These are phyloP conservation scores for Kazachstania taianensis DNA, from an alignment of 805 yeast species.

Conservation along the genomic window DNA sequence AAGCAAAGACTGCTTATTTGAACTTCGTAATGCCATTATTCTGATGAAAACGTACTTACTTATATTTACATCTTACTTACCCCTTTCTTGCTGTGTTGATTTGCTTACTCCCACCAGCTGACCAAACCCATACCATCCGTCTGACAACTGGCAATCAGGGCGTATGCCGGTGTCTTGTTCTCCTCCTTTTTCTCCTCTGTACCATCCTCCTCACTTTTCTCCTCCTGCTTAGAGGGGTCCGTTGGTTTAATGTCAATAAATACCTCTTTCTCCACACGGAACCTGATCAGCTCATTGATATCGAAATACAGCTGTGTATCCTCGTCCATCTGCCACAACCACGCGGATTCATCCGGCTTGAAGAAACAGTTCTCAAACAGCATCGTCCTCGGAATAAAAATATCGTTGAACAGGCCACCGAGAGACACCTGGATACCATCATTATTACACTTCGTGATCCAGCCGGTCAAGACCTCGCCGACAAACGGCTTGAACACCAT, in stretches of 20 bases:
- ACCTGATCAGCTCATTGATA: constrained; percentile 82
- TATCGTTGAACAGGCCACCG: constrained; percentile 84
- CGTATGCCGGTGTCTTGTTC: constrained; percentile 39
- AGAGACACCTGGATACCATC: constrained; percentile 66
- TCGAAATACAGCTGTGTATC: constrained; percentile 76
- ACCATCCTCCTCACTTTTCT: background rate
- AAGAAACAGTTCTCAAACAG: constrained; percentile 70
- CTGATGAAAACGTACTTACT: too few relatives aligned
- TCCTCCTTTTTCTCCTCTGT: too few relatives aligned
- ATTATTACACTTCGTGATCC: constrained; percentile 79
- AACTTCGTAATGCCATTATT: too few relatives aligned
- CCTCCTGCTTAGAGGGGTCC: constrained; percentile 3
- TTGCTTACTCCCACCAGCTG: constrained; percentile 84
- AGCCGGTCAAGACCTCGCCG: constrained; percentile 87
- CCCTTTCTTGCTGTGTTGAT: background rate
- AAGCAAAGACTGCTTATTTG: too few relatives aligned
- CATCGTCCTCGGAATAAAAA: constrained; percentile 75
- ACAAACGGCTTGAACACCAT: constrained; percentile 87
- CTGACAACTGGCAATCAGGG: constrained; percentile 81
- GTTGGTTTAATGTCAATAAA: constrained; percentile 76
- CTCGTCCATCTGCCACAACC: constrained; percentile 81
- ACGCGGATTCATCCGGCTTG: constrained; percentile 71
- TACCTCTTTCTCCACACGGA: constrained; percentile 81
- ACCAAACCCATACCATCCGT: constrained; percentile 95
- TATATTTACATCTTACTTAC: background rate